Percentiles rank a stretch among this genome's conserved stretches.
Evolutionary conservation across 1,139 yeast species (phyloP).

Genomic region (Pichia sp.): DNA sequence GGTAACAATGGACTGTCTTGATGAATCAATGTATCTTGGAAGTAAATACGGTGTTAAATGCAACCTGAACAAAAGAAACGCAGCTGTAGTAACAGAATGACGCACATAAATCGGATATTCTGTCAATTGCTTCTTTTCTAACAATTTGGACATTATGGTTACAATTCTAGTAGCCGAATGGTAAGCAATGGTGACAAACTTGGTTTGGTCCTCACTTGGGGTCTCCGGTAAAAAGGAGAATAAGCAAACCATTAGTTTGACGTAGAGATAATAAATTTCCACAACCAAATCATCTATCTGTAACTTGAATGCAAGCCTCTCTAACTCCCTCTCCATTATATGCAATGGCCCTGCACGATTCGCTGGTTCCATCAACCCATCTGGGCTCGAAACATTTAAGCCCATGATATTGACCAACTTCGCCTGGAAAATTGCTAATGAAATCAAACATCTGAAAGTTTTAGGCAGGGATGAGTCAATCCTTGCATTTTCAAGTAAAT

Average conservation of each 20-base stretch:
- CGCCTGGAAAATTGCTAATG: conserved; percentile 76
- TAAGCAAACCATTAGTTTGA: conserved; percentile 75
- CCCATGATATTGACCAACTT: conserved; percentile 85
- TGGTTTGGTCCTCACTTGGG: conserved; percentile 81
- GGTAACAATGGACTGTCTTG: conserved; percentile 89
- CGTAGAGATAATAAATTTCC: conserved; percentile 75
- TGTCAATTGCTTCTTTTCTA: conserved; percentile 61
- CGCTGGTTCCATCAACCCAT: conserved; percentile 81
- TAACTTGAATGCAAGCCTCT: conserved; percentile 56
- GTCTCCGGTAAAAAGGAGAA: conserved; percentile 91
- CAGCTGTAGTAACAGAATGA: conserved; percentile 78
- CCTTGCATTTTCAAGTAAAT: conserved; percentile 71
- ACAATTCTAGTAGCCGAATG: conserved; percentile 75
- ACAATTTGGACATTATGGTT: conserved; percentile 66
- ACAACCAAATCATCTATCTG: conserved; percentile 59
- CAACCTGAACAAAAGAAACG: conserved; percentile 68
- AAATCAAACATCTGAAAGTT: conserved; percentile 64
- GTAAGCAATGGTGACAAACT: conserved; percentile 77
- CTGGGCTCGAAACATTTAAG: conserved; percentile 78
- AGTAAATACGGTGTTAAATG: conserved; percentile 73
- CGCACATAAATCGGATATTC: conserved; percentile 85
- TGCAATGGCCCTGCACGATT: conserved; percentile 75
- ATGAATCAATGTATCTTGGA: conserved; percentile 77
- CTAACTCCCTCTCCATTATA: conserved; percentile 71
- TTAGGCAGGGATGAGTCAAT: conserved; percentile 61